Base-by-base conservation (phyloP, 768 basidiomycete genomes). In the Boletales sp. region DNA sequence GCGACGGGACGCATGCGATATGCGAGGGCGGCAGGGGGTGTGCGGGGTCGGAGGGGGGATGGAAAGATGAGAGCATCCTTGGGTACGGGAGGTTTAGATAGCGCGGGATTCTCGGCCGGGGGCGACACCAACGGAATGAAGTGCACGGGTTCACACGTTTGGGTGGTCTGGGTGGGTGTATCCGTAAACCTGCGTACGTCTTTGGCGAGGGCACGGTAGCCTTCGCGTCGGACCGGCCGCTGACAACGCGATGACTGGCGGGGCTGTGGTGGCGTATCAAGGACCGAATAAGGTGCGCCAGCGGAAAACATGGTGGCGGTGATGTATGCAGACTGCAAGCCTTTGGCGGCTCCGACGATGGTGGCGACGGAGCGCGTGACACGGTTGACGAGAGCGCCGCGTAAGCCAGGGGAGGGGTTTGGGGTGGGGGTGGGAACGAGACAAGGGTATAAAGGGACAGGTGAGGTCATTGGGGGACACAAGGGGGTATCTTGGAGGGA, bases 301-400 rank as follows among this genome's bases (percentile, higher is more conserved):
- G 74, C 72, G 27, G 74, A 64, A 62, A 79, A 79, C 61, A 78
- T 65, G 6, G 82, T 74, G 30, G 80, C 77, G 40, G 71, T 67
- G 51, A 84, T 74, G 55, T 83, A 85, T 32, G 77, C 80, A 17
- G 69, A 71, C 62, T 86, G 83, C 57, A 86, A 70, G 11, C 76
- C 76, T 50, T 74, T 75, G 8, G 82, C 84, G 0, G 78, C 67
- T 58, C 75, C 77, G 37, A 83, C 64, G 41, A 84, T 62, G 41
- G 69, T 71, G 17, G 64, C 51, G 13, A 74, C 69, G 4, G 74
- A 74, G 43, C 68, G 67, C 19, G 66, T 54, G 41, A 74, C 64
- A 24, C 63, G 72, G 21, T 54, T 47, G 1, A 60, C 60, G 3
- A 68, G 48, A 2, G 50, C 37, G 0, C 48, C 46, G 2, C 53